phyloP scores from a whole-genome alignment of 2,329 filamentous ascomycete genomes.

The Endoconidiophora polonica region DNA sequence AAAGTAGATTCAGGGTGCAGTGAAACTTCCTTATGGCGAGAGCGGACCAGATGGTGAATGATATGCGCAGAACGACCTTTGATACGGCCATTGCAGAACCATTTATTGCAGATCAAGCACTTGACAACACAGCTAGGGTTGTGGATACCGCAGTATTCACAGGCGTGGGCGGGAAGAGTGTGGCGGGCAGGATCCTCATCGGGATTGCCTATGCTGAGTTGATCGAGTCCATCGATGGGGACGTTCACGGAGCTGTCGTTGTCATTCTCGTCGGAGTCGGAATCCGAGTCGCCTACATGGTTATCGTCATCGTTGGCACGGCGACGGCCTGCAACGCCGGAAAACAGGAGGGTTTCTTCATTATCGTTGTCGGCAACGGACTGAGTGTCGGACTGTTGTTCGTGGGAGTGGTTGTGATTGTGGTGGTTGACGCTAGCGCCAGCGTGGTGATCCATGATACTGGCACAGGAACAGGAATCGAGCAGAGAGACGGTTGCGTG shows the following conservation, averaged over 20 bases:
- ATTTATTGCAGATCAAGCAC: slow-evolving; percentile 88
- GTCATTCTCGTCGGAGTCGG: slow-evolving; percentile 66
- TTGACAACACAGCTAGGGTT: slow-evolving; percentile 91
- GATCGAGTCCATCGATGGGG: slow-evolving; percentile 58
- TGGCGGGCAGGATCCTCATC: slow-evolving; percentile 44
- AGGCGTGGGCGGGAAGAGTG: slow-evolving; percentile 84
- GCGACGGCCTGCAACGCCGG: slow-evolving; percentile 42
- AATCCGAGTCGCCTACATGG: slow-evolving; percentile 64
- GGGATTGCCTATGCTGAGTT: slow-evolving; percentile 34
- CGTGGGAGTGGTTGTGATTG: neutral
- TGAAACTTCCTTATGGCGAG: slow-evolving; percentile 96
- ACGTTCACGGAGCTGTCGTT: slow-evolving; percentile 61
- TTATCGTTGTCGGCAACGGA: slow-evolving; percentile 28
- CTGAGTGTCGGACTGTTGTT: slow-evolving; percentile 8
- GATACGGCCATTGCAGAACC: slow-evolving; percentile 96
- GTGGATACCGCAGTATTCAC: slow-evolving; percentile 96
- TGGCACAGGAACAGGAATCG: too few species aligned
- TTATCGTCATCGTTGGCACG: slow-evolving; percentile 81
- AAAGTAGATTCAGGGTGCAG: slow-evolving; percentile 84
- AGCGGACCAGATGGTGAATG: slow-evolving; percentile 92
- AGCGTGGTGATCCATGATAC: slow-evolving; percentile 12
- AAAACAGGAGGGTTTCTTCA: slow-evolving; percentile 61
- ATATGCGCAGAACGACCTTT: slow-evolving; percentile 96
- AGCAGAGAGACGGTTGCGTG: too few species aligned
- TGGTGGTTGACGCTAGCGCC: slow-evolving; percentile 8